These are phyloP conservation scores for Platanthera zijinensis DNA, from an alignment of 106 monocot species.

Conservation along the genomic window DNA sequence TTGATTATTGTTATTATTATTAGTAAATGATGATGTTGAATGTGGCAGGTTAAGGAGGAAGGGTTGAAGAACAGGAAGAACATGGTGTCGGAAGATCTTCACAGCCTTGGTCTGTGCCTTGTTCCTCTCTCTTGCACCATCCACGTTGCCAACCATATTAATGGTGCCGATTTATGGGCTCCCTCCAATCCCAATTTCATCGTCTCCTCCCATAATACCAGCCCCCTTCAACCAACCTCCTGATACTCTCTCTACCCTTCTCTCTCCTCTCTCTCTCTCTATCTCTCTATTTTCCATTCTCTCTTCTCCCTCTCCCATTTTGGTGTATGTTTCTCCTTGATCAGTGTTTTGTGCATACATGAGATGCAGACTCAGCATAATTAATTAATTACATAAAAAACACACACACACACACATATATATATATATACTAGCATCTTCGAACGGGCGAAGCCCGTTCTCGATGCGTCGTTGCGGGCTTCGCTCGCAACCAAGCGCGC, in stretches of 20 bases:
- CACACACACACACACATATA: neutral
- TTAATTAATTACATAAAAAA: neutral
- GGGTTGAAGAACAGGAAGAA: neutral
- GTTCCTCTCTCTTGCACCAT: constrained; percentile 12
- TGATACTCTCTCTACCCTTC: neutral
- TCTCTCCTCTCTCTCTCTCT: too few relatives aligned
- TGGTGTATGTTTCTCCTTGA: neutral
- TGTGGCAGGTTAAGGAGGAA: neutral
- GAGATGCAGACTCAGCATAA: neutral
- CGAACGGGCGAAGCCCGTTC: too few relatives aligned
- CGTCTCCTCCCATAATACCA: neutral
- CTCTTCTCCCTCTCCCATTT: too few relatives aligned
- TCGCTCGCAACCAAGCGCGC: too few relatives aligned
- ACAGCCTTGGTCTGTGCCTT: constrained; percentile 18
- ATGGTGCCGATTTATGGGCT: constrained; percentile 22
- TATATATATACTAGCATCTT: too few relatives aligned
- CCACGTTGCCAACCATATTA: constrained; percentile 3
- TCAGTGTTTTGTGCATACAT: neutral
- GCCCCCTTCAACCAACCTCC: neutral
- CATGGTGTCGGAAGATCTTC: neutral
- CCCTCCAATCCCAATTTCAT: neutral
- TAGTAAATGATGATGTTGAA: neutral
- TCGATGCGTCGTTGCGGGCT: too few relatives aligned
- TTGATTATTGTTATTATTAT: neutral
- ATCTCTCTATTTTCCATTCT: neutral